Evolutionary conservation across 2,329 filamentous ascomycete genomes (phyloP).

Genomic region (Nothophaeocryptopus gaeumannii): DNA sequence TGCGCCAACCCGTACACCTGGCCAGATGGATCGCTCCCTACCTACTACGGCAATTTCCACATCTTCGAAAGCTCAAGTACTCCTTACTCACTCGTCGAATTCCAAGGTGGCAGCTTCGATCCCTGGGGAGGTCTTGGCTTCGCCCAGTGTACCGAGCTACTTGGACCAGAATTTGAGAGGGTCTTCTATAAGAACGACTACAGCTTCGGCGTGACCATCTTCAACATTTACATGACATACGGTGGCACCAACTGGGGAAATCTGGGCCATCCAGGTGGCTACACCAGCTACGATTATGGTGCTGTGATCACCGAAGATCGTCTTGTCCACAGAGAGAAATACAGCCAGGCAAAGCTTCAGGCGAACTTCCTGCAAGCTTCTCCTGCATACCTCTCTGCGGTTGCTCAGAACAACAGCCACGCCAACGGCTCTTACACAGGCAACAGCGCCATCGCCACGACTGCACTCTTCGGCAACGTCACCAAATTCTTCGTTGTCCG

Average conservation of each 20-base stretch:
- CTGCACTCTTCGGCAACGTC: slow-evolving; percentile 56
- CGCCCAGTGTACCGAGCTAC: slow-evolving; percentile 61
- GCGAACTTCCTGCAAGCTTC: slow-evolving; percentile 73
- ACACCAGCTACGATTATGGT: slow-evolving; percentile 60
- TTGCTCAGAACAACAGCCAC: slow-evolving; percentile 48
- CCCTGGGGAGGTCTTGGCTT: slow-evolving; percentile 72
- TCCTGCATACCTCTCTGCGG: slow-evolving; percentile 64
- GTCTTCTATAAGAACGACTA: slow-evolving; percentile 67
- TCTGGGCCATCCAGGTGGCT: slow-evolving; percentile 63
- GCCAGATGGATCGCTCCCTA: slow-evolving; percentile 58
- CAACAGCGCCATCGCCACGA: slow-evolving; percentile 56
- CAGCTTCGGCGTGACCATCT: slow-evolving; percentile 56
- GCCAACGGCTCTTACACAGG: slow-evolving; percentile 53
- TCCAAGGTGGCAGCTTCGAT: slow-evolving; percentile 57
- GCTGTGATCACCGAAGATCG: slow-evolving; percentile 68
- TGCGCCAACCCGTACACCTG: slow-evolving; percentile 62
- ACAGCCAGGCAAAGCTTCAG: slow-evolving; percentile 73
- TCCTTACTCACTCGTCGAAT: slow-evolving; percentile 62
- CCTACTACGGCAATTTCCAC: slow-evolving; percentile 55
- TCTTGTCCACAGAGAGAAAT: slow-evolving; percentile 68
- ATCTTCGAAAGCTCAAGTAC: slow-evolving; percentile 61
- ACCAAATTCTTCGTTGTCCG: slow-evolving; percentile 63
- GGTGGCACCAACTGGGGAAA: slow-evolving; percentile 86
- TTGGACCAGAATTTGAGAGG: slow-evolving; percentile 71
- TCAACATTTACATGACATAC: slow-evolving; percentile 75